Base-by-base conservation (phyloP, 1,139 yeast species). In the Hemisphaericaspora subhashii region DNA sequence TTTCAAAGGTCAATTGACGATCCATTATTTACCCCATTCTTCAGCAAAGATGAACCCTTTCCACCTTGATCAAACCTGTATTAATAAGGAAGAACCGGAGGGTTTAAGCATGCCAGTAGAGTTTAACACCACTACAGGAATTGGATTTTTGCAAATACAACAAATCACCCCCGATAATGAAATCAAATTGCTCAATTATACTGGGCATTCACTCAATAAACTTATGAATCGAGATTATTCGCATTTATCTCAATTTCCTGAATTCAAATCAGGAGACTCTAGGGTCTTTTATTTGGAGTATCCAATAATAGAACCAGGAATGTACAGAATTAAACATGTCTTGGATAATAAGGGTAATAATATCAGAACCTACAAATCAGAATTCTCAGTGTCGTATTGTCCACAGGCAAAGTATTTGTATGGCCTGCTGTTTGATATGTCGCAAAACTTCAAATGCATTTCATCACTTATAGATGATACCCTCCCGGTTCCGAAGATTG, bases 11-110 rank as follows among this genome's bases (percentile, higher is more conserved):
- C 80, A 79, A 41, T 86, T 86, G 54, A 86, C 92, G 2, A 84
- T 92, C 48, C 86, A 90, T 51, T 86, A 86, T 49, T 67, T 94
- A 31, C 98, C 98, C 0, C 98, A 92, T 57, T 86, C 95, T 31
- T 83, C 95, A 0, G 96, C 95, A 2, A 70, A 74, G 51, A 68
- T 94, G 55, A 88, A 90, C 48, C 97, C 97, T 1, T 78, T 81
- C 48, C 77, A 74, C 33, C 77, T 75, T 29, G 73, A 79, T 20
- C 53, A 54, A 11, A 74, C 72, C 43, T 90, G 98, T 60, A 57
- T 88, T 34, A 79, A 79, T 35, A 36, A 45, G 2, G 51, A 44
- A 1, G 44, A 50, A 3, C 46, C 44, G 28, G 36, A 47, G 13
- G 39, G 51, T 1, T 45, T 70, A 20, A 59, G 71, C 23, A 72